Evolutionary conservation across 768 basidiomycete genomes (phyloP), one percentile per base, ranked within the genome.

Genomic region (Pisolithus tinctorius): DNA sequence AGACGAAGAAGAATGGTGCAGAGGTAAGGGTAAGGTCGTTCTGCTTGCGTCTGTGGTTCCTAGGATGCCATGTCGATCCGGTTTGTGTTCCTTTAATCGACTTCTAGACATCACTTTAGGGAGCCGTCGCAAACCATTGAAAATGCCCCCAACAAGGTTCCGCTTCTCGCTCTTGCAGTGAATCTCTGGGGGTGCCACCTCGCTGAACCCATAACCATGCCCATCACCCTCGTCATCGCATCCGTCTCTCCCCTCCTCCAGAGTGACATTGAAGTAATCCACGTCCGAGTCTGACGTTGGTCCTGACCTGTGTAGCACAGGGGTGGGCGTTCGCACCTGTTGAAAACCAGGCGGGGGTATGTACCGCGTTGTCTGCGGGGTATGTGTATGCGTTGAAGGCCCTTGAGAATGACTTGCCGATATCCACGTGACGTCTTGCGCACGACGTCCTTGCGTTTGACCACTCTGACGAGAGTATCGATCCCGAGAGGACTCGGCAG

Each of bases 211-310:
- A 47, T 62, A 48, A 8, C 50, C 58, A 42, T 67, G 59, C 27
- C 45, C 52, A n/a, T 53, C 36, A 16, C 55, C 53, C 14, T 45
- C 51, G 52, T 53, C 51, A 25, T 56, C 26, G 41, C 44, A 53
- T 3, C 65, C 64, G 29, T 58, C 61, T 20, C 52, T 51, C 44
- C 58, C 56, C 4, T 60, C 61, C 4, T 67, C 56, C 55, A 67
- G 63, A 4, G 66, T 67, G 65, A 67, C 69, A 49, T 67, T 68
- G 44, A 69, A 67, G 42, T 63, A 63, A 25, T 66, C 64, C 16
- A 66, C 29, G 16, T 67, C 66, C 6, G 65, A 65, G 38, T 67
- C 66, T 27, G 66, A 51, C 16, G 65, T 67, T 34, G 63, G 61
- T 0, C 57, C 61, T 14, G 67, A 65, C 52, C 59, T 63, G 42